Conservation (phyloP, 306 rosid genomes). For the apple (Malus domestica) region ASM211411v1 NC_041805.1:5142001-5142500, state of each 20-base stretch:
- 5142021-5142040: no score
- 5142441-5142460: no score
- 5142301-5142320: no score
- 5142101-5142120: background rate
- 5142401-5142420: background rate
- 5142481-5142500: slow-evolving; percentile 2
- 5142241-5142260: background rate
- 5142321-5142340: no score
- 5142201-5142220: background rate
- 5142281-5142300: background rate
- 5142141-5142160: background rate
- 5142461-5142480: slow-evolving; percentile 25
- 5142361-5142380: background rate
- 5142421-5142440: no score
- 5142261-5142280: background rate
- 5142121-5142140: no score
- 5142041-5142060: background rate
- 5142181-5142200: background rate
- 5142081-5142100: background rate
- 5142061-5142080: background rate
- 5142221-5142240: background rate
- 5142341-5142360: background rate
- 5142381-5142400: background rate
- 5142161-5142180: background rate
- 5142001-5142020: background rate